phyloP scores from a whole-genome alignment of 176 grass and related monocot species.

The Oryza rufipogon region DNA sequence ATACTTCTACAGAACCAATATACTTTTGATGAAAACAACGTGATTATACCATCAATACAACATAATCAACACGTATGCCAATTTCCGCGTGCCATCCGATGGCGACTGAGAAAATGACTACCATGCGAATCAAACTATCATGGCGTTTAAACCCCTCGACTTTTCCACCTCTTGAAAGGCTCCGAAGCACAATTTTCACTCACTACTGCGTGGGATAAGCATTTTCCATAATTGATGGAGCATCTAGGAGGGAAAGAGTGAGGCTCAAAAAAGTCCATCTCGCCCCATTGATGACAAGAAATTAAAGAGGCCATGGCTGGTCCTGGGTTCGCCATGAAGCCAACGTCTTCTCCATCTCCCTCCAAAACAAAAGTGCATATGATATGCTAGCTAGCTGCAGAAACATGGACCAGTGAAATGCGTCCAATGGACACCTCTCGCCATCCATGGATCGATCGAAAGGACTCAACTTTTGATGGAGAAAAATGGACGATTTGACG shows the following conservation, averaged over 20 bases:
- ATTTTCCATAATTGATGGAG: background rate
- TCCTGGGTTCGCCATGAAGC: slow-evolving; percentile 8
- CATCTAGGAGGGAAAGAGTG: background rate
- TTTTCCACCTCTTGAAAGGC: background rate
- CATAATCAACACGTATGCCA: background rate
- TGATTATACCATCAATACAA: too few species aligned
- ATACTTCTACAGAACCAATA: background rate
- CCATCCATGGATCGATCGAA: background rate
- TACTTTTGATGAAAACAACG: too few species aligned
- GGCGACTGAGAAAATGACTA: background rate
- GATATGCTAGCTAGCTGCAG: background rate
- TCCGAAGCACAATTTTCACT: background rate
- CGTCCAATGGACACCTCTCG: background rate
- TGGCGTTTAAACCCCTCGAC: background rate
- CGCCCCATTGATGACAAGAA: background rate
- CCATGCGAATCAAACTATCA: background rate
- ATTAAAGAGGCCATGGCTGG: slow-evolving; percentile 9
- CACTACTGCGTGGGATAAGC: background rate
- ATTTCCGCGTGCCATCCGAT: background rate
- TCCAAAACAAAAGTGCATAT: slow-evolving; percentile 7
- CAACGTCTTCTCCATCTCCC: background rate
- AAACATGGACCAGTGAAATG: slow-evolving; percentile 17
- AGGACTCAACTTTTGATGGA: slow-evolving; percentile 37
- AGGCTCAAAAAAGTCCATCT: background rate
- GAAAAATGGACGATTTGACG: slow-evolving; percentile 30